phyloP scores from a whole-genome alignment of 495 filamentous ascomycete genomes.

The Aspergillus panamensis region DNA sequence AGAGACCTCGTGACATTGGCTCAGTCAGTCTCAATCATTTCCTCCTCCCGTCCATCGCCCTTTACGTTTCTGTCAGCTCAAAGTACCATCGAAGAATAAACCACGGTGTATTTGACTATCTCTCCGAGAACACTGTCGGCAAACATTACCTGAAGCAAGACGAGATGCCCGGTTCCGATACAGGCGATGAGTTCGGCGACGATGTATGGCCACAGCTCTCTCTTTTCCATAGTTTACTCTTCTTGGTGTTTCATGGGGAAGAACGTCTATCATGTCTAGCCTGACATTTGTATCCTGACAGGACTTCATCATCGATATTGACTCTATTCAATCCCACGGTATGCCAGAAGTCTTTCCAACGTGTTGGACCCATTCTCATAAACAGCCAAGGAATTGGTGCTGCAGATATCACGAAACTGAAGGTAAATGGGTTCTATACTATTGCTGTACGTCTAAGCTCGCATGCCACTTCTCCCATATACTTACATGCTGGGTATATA shows the following conservation, averaged over 20 bases:
- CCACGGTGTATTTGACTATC: not conserved
- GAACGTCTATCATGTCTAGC: not conserved
- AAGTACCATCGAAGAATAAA: not conserved
- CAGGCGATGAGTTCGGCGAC: conserved; percentile 53
- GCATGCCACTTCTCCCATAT: not conserved
- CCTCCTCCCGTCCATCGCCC: not conserved
- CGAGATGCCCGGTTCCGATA: conserved; percentile 48
- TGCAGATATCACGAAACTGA: conserved; percentile 72
- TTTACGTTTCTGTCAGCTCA: not conserved
- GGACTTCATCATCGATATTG: conserved; percentile 69
- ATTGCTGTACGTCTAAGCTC: conserved; percentile 52
- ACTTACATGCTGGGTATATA: conserved; percentile 2
- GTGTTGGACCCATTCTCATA: not conserved
- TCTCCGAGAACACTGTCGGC: not conserved
- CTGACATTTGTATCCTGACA: conserved; percentile 14
- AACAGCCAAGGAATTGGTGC: conserved; percentile 57
- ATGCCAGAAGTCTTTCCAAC: conserved; percentile 5
- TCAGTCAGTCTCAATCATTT: not conserved
- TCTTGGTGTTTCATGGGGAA: conserved; percentile 1
- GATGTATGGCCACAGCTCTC: conserved; percentile 37
- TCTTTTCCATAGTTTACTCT: not conserved
- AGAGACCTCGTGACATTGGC: conserved; percentile 13
- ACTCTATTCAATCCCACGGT: conserved; percentile 71
- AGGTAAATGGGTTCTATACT: conserved; percentile 66
- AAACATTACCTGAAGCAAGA: not conserved